phyloP scores from a whole-genome alignment of 139 green algal species.

The Tetratostichococcus sp. region DNA sequence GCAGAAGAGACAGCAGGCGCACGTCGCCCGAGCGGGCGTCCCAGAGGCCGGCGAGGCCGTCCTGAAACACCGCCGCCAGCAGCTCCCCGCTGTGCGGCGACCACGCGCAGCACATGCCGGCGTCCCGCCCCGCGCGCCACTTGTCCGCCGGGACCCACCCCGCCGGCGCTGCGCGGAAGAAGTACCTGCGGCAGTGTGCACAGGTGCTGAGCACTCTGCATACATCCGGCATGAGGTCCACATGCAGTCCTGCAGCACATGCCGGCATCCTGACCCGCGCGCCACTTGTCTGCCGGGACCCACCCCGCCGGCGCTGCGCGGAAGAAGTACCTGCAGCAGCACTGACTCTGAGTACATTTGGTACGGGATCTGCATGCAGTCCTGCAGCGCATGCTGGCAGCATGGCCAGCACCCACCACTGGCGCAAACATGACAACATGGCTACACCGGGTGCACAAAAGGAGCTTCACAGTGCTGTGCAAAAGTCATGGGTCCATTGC shows the following conservation, averaged over 20 bases:
- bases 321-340: constrained; percentile 30
- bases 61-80: constrained; percentile 51
- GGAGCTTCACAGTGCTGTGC: no score
- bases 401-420: constrained; percentile 45
- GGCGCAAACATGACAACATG: no score
- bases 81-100: constrained; percentile 26
- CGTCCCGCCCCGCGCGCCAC: constrained; percentile 49
- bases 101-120: constrained; percentile 72
- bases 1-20: no score
- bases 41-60: constrained; percentile 45
- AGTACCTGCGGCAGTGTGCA: constrained; percentile 10
- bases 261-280: constrained; percentile 53
- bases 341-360: no score
- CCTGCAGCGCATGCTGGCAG: constrained; percentile 73
- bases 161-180: constrained; percentile 27
- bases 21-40: constrained; percentile 32
- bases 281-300: constrained; percentile 18
- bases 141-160: constrained; percentile 29
- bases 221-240: no score
- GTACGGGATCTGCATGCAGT: no score
- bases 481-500: no score
- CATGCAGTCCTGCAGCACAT: no score
- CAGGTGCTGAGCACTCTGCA: no score
- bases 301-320: constrained; percentile 33
- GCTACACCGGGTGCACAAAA: no score